Conservation (phyloP, 257 asterid species). For the Nicotiana sylvestris region DNA sequence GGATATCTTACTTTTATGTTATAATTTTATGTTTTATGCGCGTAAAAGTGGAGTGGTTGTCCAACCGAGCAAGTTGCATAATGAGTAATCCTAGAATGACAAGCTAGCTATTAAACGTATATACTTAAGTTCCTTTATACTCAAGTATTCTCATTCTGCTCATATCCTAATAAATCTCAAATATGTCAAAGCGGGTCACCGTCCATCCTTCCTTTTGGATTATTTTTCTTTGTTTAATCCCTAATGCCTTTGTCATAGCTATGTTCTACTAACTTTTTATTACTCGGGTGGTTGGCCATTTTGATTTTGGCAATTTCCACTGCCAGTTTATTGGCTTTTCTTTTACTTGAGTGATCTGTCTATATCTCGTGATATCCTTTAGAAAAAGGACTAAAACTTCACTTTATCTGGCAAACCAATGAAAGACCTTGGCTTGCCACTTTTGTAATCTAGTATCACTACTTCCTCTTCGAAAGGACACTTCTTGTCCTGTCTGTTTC, state of each 20-base stretch:
- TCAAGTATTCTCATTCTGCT: conserved; percentile 8
- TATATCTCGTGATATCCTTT: background rate
- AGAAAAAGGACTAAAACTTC: background rate
- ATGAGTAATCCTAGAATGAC: background rate
- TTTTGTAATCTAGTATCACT: background rate
- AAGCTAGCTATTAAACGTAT: background rate
- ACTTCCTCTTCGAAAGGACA: background rate
- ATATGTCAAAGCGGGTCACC: background rate
- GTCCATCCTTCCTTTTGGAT: background rate
- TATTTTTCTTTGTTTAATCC: background rate
- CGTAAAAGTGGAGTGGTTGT: conserved; percentile 7
- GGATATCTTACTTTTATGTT: background rate
- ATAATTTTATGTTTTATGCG: background rate
- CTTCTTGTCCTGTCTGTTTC: background rate
- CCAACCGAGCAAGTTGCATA: background rate
- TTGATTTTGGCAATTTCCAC: background rate
- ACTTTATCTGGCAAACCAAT: background rate
- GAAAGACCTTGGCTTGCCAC: background rate
- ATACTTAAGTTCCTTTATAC: background rate
- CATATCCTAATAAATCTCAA: background rate
- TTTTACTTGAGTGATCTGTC: background rate
- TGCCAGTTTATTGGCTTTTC: background rate
- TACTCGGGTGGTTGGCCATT: background rate
- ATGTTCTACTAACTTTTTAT: background rate
- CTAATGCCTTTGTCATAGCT: background rate